Conservation (phyloP, 345 rosid species). For the Cardamine occulta region DNA sequence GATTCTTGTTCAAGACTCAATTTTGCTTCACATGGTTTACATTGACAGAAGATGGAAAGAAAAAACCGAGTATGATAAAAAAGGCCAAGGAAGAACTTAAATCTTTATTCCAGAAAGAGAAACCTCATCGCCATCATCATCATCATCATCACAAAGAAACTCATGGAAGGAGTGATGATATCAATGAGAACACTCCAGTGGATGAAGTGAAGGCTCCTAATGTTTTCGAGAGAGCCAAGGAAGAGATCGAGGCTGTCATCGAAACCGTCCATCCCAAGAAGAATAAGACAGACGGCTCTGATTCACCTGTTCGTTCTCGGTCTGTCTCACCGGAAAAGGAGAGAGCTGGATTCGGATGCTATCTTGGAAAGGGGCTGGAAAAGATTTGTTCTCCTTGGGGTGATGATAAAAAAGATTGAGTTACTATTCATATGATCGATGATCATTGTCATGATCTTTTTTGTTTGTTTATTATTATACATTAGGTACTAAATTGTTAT, state of each 20-base stretch:
- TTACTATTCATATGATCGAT: slow-evolving; percentile 2
- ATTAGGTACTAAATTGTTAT: slow-evolving; percentile 9
- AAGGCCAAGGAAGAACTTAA: slow-evolving; percentile 59
- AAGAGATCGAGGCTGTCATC: slow-evolving; percentile 62
- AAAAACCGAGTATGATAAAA: slow-evolving; percentile 43
- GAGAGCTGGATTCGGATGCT: slow-evolving; percentile 49
- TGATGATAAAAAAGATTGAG: slow-evolving; percentile 36
- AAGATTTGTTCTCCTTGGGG: slow-evolving; percentile 53
- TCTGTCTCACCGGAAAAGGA: slow-evolving; percentile 44
- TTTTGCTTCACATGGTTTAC: slow-evolving; percentile 5
- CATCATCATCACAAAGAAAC: slow-evolving; percentile 51
- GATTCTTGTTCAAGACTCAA: slow-evolving; percentile 13
- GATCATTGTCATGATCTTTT: not conserved
- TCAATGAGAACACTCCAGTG: slow-evolving; percentile 50
- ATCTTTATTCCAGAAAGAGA: slow-evolving; percentile 44
- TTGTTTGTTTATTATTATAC: slow-evolving; percentile 3
- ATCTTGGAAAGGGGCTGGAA: slow-evolving; percentile 54
- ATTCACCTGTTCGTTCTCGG: slow-evolving; percentile 12
- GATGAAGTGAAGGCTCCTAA: slow-evolving; percentile 61
- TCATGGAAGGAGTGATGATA: slow-evolving; percentile 54
- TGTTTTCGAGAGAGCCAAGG: slow-evolving; percentile 58
- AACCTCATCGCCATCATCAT: slow-evolving; percentile 33
- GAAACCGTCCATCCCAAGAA: slow-evolving; percentile 51
- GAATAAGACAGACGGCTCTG: slow-evolving; percentile 36
- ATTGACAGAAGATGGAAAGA: slow-evolving; percentile 38